Evolutionary conservation across 371 early-diverging fungal genomes (phyloP), one percentile per base, ranked within the genome.

Genomic region (Rhizopus arrhizus): DNA sequence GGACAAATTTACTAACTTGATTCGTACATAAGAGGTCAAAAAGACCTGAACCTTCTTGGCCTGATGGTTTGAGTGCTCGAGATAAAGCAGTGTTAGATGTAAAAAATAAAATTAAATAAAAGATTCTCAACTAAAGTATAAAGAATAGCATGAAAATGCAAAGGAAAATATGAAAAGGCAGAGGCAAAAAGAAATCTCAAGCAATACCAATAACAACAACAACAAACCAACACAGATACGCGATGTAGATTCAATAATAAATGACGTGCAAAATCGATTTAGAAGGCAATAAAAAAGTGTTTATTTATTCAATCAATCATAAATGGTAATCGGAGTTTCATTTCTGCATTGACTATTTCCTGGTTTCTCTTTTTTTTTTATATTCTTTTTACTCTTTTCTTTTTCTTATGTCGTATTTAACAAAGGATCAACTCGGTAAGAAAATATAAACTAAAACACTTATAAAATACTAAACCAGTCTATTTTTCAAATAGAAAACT

Each of bases 391-490:
- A n/a, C 15, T 54, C 49, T 42, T 40, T 40, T 9, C 15, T 36
- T 45, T 35, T 3, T 29, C 5, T 0, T 28, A 62, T 62, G 59
- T 67, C 63, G 5, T 67, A 62, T 33, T 50, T 67, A 43, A 67
- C 67, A 43, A 67, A 67, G 52, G 62, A 67, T n/a, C 62, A 67
- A 35, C 56, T 67, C 5, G 67, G 67, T 66, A 54, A 47, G 7
- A n/a, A 40, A 5, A 38, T 4, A 28, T 15, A 31, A 42, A 46
- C 2, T 13, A 28, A 56, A 13, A 35, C 10, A 48, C 1, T 40
- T 32, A 40, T 28, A 29, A 3, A 7, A 29, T 8, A 52, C 29
- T 16, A 5, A n/a, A 29, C 4, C 16, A 0, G 12, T 16, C 10
- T 48, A 11, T 11, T 48, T 35, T 12, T 45, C 31, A 9, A 34